Percentiles rank a stretch among this genome's conserved stretches.
phyloP scores from a whole-genome alignment of 208 protist species.

The Tritrichomonas foetus region DNA sequence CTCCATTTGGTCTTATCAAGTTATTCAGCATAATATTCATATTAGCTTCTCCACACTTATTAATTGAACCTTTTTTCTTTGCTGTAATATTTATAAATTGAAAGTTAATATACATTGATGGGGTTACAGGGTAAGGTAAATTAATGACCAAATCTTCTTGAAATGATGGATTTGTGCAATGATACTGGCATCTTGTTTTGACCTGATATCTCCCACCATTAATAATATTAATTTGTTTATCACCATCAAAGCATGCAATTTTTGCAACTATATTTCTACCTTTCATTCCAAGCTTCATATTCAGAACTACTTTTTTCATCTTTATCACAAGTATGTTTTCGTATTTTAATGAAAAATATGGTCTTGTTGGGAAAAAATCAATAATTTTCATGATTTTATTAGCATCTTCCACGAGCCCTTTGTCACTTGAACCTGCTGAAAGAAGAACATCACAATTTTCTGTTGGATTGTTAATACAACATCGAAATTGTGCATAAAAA shows the following conservation, averaged over 20 bases:
- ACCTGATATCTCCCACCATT: neutral
- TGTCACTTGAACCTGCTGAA: neutral
- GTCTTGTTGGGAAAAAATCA: neutral
- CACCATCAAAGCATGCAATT: neutral
- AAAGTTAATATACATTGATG: too few species aligned
- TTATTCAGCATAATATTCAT: too few species aligned
- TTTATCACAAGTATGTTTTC: neutral
- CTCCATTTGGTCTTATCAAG: too few species aligned
- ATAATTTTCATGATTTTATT: too few species aligned
- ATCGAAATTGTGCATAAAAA: neutral
- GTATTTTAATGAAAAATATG: neutral
- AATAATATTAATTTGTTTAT: neutral
- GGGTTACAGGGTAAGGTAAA: neutral
- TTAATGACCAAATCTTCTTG: neutral
- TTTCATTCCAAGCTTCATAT: neutral
- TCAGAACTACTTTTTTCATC: neutral
- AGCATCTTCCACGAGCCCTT: neutral
- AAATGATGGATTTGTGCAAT: neutral
- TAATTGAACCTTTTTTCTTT: too few species aligned
- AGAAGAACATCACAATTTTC: too few species aligned
- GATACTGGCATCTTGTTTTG: neutral
- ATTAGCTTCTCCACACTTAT: too few species aligned
- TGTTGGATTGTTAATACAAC: neutral
- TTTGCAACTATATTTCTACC: neutral
- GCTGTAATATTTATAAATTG: too few species aligned